Base-by-base conservation (phyloP, 2,329 filamentous ascomycete species). In the Epichloe festucae region DNA sequence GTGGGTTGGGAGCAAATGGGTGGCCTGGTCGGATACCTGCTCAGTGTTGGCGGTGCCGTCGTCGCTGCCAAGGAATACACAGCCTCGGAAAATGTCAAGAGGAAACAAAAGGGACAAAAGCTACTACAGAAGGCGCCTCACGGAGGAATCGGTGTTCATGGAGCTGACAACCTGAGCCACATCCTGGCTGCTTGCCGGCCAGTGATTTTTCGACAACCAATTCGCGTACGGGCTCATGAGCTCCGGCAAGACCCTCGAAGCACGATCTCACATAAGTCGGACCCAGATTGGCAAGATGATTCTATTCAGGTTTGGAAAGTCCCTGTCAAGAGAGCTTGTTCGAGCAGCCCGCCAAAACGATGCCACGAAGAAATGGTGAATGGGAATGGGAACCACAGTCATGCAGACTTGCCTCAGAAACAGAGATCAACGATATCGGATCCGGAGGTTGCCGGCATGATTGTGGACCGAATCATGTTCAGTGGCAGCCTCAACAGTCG, bases 301-400 rank as follows among this genome's bases (percentile, higher is more conserved):
- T 82, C 84, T 55, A 80, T 96, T 52, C 81, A 82, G 53, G 85
- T 96, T 1, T 97, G 91, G 91, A 84, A 88, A 45, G 74, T 97
- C 61, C 78, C 86, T 0, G 67, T 65, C 21, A 60, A 53, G 43
- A 59, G 62, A 42, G 55, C 58, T 17, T 59, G 63, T 5, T 66
- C 67, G 1, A 62, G 59, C 54, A 69, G 64, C 43, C 66, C 67
- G 2, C 60, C 57, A 36, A 70, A 70, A 55, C 67, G 67, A 15
- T 58, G 59, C 15, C 58, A 60, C 35, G 54, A 58, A 15, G 52
- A 58, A 6, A 49, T 47, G 15, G 53, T 53, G 14, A 52, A 58
- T 23, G 47, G 36, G 5, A n/a, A 49, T 19, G 45, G n/a, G 10
- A 21, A n/a, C 11, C 14, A 48, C 7, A 47, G 51, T 5, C 8